Evolutionary conservation across 176 grass and related monocot species (phyloP).

Genomic region (Olyra latifolia): DNA sequence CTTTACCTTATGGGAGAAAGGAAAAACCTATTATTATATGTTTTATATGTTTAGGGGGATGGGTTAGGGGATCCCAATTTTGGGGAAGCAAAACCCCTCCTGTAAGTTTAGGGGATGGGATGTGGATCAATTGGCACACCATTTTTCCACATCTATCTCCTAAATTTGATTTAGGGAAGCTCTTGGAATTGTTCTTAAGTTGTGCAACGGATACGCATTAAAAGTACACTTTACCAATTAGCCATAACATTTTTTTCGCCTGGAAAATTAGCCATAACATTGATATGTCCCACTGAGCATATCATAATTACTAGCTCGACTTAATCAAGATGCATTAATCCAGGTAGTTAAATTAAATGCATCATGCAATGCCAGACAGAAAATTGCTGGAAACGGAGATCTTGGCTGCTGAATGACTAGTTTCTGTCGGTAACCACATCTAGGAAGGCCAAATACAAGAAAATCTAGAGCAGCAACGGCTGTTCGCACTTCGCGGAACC

Average conservation of each 20-base stretch:
- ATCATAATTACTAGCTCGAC: background rate
- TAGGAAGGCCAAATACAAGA: background rate
- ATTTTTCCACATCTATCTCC: too few relatives aligned
- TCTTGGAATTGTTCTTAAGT: background rate
- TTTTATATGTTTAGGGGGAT: too few relatives aligned
- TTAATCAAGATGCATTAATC: background rate
- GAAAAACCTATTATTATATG: too few relatives aligned
- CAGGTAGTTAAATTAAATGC: background rate
- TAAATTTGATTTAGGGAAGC: too few relatives aligned
- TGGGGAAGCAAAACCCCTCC: too few relatives aligned
- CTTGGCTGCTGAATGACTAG: background rate
- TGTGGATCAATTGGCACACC: too few relatives aligned
- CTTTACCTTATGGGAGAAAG: too few relatives aligned
- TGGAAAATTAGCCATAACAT: background rate
- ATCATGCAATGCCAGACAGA: background rate
- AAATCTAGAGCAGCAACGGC: background rate
- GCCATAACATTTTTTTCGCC: background rate
- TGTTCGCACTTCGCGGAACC: background rate
- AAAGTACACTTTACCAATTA: background rate
- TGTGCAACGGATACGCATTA: background rate
- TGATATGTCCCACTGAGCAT: background rate
- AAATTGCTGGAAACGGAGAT: background rate
- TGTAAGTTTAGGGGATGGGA: too few relatives aligned
- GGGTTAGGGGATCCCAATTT: too few relatives aligned
- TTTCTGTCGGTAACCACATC: background rate